These are phyloP conservation scores for Camelina hispida DNA, from an alignment of 345 rosid species.

Conservation along the genomic window DNA sequence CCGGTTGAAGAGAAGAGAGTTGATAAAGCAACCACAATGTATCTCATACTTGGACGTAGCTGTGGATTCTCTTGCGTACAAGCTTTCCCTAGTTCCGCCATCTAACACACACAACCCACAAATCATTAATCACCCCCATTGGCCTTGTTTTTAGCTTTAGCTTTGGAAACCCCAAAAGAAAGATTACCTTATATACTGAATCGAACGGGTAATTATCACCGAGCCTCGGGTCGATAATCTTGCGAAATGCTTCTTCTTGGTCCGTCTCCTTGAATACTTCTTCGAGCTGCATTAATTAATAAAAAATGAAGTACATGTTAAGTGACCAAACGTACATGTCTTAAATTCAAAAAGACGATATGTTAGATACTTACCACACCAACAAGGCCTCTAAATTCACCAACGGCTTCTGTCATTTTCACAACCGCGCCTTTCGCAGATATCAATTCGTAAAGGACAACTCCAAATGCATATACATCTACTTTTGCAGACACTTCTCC, in stretches of 20 bases:
- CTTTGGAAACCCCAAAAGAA: background rate
- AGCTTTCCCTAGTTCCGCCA: conserved; percentile 86
- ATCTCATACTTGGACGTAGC: conserved; percentile 85
- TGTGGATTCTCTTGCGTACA: conserved; percentile 88
- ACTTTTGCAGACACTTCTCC: conserved; percentile 93
- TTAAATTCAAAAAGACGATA: background rate
- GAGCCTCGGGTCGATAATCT: conserved; percentile 74
- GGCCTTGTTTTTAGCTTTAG: too few relatives aligned
- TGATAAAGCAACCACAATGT: conserved; percentile 84
- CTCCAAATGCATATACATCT: conserved; percentile 96
- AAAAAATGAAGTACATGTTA: background rate
- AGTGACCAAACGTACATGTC: background rate
- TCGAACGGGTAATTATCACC: conserved; percentile 77
- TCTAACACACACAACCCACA: conserved; percentile 50
- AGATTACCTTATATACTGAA: conserved; percentile 68
- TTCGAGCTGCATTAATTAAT: conserved; percentile 62
- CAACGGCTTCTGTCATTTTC: conserved; percentile 50
- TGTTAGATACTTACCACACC: conserved; percentile 64
- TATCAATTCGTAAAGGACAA: conserved; percentile 90
- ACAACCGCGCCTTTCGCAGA: conserved; percentile 95
- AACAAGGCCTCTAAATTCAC: conserved; percentile 85
- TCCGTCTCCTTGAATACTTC: conserved; percentile 66
- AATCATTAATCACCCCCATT: background rate
- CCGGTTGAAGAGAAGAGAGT: conserved; percentile 83
- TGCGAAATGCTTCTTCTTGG: conserved; percentile 59